These are phyloP conservation scores for Umbelopsis vinacea DNA, from an alignment of 192 early-diverging fungal genomes.

Conservation along the genomic window DNA sequence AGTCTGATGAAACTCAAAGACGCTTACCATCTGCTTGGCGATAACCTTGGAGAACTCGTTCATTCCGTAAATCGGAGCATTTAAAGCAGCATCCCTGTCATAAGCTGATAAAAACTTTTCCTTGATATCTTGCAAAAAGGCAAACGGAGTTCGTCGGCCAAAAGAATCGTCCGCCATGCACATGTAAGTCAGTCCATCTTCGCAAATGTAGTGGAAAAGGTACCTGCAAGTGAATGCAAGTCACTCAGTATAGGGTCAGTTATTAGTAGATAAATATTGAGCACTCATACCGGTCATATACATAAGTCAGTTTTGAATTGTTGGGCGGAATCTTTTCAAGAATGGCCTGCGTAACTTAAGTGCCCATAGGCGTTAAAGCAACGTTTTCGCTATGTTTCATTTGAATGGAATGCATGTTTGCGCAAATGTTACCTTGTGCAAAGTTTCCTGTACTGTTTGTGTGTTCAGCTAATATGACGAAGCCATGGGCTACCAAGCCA, in stretches of 20 bases:
- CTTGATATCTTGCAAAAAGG: conserved; percentile 85
- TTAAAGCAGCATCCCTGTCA: conserved; percentile 55
- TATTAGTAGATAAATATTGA: not conserved
- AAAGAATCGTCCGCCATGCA: conserved; percentile 79
- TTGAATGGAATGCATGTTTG: not conserved
- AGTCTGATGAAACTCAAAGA: not conserved
- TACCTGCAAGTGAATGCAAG: conserved; percentile 54
- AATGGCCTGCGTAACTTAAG: conserved; percentile 79
- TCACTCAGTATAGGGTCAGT: not conserved
- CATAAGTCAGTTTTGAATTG: conserved; percentile 91
- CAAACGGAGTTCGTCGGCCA: conserved; percentile 85
- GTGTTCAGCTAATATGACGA: conserved; percentile 82
- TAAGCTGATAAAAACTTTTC: conserved; percentile 62
- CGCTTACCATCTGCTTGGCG: conserved; percentile 78
- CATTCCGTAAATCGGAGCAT: conserved; percentile 73
- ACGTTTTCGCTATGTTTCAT: not conserved
- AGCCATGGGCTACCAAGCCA: conserved; percentile 78
- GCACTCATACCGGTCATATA: conserved; percentile 74
- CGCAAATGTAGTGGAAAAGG: conserved; percentile 89
- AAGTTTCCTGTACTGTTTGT: conserved; percentile 85
- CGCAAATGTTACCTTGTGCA: conserved; percentile 54
- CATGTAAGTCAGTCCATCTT: conserved; percentile 81
- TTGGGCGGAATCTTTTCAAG: conserved; percentile 89
- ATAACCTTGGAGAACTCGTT: conserved; percentile 83
- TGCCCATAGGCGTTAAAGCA: not conserved